A percentile compares a stretch with the other conserved stretches of the same genome.
These are phyloP conservation scores for Immersiella caudata DNA, from an alignment of 495 filamentous ascomycete species.

Conservation along the genomic window DNA sequence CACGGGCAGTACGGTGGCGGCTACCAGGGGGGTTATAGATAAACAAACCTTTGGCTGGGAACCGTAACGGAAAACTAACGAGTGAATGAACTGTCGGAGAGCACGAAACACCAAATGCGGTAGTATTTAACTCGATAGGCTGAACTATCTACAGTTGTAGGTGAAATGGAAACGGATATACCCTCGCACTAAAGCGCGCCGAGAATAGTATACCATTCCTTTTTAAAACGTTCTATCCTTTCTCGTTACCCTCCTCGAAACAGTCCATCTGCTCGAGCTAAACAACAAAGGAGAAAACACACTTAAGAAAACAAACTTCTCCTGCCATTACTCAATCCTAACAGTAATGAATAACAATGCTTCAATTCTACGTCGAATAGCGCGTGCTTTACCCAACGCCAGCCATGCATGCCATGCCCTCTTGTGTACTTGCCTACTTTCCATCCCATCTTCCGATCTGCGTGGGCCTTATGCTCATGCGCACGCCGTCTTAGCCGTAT, in stretches of 20 bases:
- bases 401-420: neutral
- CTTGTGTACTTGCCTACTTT: neutral
- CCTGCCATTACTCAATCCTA: neutral
- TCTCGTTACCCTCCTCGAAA: too few species aligned
- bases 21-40: conserved; percentile 13
- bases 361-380: neutral
- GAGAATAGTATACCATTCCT: too few species aligned
- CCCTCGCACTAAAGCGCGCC: too few species aligned
- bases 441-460: neutral
- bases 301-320: neutral
- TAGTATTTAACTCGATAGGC: too few species aligned
- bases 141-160: too few species aligned
- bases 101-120: too few species aligned
- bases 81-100: too few species aligned
- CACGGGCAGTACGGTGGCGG: neutral
- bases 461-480: neutral
- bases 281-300: neutral
- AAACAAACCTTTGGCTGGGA: neutral
- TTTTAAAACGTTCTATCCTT: too few species aligned
- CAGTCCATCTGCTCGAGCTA: neutral
- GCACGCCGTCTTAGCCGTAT: neutral
- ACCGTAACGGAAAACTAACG: too few species aligned
- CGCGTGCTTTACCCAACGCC: neutral
- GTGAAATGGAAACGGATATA: too few species aligned
- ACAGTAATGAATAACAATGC: neutral